Conservation (phyloP, 2,329 filamentous ascomycete species). For the Exophiala sideris region DNA sequence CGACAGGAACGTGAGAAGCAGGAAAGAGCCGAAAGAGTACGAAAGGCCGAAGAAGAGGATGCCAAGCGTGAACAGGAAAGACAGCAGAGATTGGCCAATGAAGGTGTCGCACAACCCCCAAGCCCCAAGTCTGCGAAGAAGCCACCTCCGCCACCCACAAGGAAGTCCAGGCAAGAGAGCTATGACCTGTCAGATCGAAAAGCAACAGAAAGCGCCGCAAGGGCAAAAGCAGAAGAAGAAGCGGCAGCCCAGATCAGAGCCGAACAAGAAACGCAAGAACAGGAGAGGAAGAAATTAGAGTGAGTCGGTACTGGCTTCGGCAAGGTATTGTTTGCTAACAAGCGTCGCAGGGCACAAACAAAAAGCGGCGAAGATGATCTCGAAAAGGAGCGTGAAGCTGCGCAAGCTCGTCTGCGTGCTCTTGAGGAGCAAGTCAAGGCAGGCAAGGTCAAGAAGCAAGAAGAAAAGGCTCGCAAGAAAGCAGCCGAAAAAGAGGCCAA, state of each 20-base stretch:
- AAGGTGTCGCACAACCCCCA: conserved; percentile 57
- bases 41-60: conserved; percentile 92
- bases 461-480: conserved; percentile 90
- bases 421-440: conserved; percentile 91
- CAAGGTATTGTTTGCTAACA: conserved; percentile 28
- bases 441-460: conserved; percentile 91
- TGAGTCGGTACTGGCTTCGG: conserved; percentile 52
- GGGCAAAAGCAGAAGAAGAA: conserved; percentile 65
- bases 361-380: conserved; percentile 76
- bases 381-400: conserved; percentile 72
- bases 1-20: conserved; percentile 81
- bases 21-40: conserved; percentile 82
- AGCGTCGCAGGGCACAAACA: conserved; percentile 62
- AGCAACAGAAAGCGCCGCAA: conserved; percentile 51
- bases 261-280: conserved; percentile 73
- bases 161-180: conserved; percentile 62
- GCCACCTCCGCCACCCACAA: conserved; percentile 71
- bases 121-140: conserved; percentile 52
- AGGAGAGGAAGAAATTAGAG: conserved; percentile 74
- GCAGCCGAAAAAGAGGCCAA: conserved; percentile 81
- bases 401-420: conserved; percentile 77
- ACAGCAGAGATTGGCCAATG: conserved; percentile 76
- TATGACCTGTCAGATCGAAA: conserved; percentile 56
- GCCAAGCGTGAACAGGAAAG: conserved; percentile 81
- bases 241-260: conserved; percentile 61